A percentile compares a stretch with the other conserved stretches of the same genome.
These are phyloP conservation scores for Helianthus annuus DNA, from an alignment of 129 eudicot genomes.

Conservation along the genomic window HanXRQr2.0-SUNRISE NC_035443.2:3603137-3603636, in stretches of 20 bases:
- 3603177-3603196: conserved; percentile 73
- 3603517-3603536: too few relatives aligned
- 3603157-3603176: conserved; percentile 64
- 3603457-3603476: too few relatives aligned
- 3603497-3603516: too few relatives aligned
- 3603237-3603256: conserved; percentile 81
- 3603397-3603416: neutral
- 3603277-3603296: neutral
- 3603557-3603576: too few relatives aligned
- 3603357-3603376: neutral
- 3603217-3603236: conserved; percentile 97
- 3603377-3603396: neutral
- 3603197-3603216: conserved; percentile 79
- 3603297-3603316: too few relatives aligned
- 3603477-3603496: too few relatives aligned
- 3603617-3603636: too few relatives aligned
- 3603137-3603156: conserved; percentile 67
- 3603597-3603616: too few relatives aligned
- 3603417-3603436: neutral
- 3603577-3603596: too few relatives aligned
- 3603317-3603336: too few relatives aligned
- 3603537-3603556: too few relatives aligned
- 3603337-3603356: conserved; percentile 1
- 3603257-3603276: neutral
- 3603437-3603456: too few relatives aligned